phyloP scores from a whole-genome alignment of 768 basidiomycete genomes.

The Hypholoma sublateritium region DNA sequence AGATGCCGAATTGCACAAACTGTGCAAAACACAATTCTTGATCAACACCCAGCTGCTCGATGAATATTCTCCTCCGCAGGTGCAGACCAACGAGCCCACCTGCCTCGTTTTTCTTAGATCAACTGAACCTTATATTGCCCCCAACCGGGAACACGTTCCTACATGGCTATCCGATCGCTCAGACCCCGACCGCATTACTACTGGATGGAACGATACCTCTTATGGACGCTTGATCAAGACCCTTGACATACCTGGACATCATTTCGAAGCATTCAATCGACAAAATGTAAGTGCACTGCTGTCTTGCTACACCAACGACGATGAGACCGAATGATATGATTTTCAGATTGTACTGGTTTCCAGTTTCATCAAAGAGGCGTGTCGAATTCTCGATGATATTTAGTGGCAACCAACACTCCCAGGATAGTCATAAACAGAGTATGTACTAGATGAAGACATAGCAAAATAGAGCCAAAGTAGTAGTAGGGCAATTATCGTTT shows the following conservation, averaged over 20 bases:
- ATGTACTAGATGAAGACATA: background rate
- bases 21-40: slow-evolving; percentile 49
- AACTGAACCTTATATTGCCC: slow-evolving; percentile 39
- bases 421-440: background rate
- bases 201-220: slow-evolving; percentile 49
- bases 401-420: background rate
- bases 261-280: slow-evolving; percentile 57
- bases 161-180: slow-evolving; percentile 52
- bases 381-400: slow-evolving; percentile 10
- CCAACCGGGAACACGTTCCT: slow-evolving; percentile 36
- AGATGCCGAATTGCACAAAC: slow-evolving; percentile 28
- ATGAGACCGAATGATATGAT: background rate
- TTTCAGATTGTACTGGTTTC: slow-evolving; percentile 15
- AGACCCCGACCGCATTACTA: slow-evolving; percentile 27
- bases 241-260: slow-evolving; percentile 63
- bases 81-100: slow-evolving; percentile 20
- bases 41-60: slow-evolving; percentile 47
- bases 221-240: slow-evolving; percentile 34
- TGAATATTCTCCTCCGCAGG: slow-evolving; percentile 38
- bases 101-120: slow-evolving; percentile 56
- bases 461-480: no score
- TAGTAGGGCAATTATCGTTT: no score
- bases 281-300: slow-evolving; percentile 39
- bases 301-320: background rate
- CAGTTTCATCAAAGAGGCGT: slow-evolving; percentile 20